Base-by-base conservation (phyloP, 768 basidiomycete genomes). In the Termitomyces heimii region DNA sequence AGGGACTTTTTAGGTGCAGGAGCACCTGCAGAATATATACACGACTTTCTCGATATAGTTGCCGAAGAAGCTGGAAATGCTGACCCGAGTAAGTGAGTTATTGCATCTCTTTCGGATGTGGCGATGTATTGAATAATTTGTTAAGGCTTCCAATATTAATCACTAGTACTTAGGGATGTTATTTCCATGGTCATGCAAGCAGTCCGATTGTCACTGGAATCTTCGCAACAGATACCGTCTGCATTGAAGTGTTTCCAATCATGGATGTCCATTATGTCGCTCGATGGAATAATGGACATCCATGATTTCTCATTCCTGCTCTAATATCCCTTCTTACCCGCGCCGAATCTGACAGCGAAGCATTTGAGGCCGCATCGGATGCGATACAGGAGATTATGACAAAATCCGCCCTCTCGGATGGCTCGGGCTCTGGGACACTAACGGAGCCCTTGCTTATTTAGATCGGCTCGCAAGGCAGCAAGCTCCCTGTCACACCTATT, bases 371-470 rank as follows among this genome's bases (percentile, higher is more conserved):
- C 0, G 81, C 86, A 0, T 86, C 86, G 0, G 85, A 90, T 44
- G 80, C 86, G 0, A 67, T 96, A 4, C 84, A 89, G 67, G 92
- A 94, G 63, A 78, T 96, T 53, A 78, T 94, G 63, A 80, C 84
- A 0, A 82, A 83, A 50, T 91, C 93, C 1, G 77, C 87, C 0
- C 76, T 94, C 31, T 77, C 86, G 0, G 82, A 86, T 53, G 91
- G 90, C 0, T 75, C 79, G 26, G 91, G 89, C 1, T 78, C 79
- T 18, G 81, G 80, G 54, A 80, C 86, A 0, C 78, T 95, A 31
- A 93, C 93, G 0, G 90, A 94, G 65, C 94, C 94, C 2, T 73
- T 98, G 7, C 74, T 97, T n/a, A 71, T 84, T 3, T 98, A 92
- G 92, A 66, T 86, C 0, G 78, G 85, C 57, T 67, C 73, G 0